Percentiles rank a stretch among this genome's conserved stretches.
Conservation (phyloP, 116 monocot species). For the Iris pallida region DNA sequence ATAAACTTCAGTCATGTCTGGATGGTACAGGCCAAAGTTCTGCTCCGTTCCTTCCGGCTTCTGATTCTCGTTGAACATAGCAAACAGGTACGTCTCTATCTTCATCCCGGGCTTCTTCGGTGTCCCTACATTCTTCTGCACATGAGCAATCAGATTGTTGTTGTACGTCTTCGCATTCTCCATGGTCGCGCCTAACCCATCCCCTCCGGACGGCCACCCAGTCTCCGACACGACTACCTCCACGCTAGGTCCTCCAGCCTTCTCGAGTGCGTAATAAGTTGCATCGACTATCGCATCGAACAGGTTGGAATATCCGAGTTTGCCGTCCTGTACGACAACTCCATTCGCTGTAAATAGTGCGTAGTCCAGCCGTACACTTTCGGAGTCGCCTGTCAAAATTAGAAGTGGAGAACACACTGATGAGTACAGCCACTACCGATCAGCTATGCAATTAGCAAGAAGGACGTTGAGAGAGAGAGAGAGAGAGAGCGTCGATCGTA, state of each 20-base stretch:
- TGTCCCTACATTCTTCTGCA: slow-evolving; percentile 11
- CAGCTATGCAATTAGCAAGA: too few species aligned
- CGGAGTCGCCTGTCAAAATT: neutral
- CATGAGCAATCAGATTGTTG: slow-evolving; percentile 19
- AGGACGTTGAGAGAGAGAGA: too few species aligned
- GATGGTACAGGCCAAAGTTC: slow-evolving; percentile 15
- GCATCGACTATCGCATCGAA: slow-evolving; percentile 26
- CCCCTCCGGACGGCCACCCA: slow-evolving; percentile 29
- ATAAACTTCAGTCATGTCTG: slow-evolving; percentile 16
- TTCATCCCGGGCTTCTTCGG: slow-evolving; percentile 4
- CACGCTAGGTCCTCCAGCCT: slow-evolving; percentile 5
- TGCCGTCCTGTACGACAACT: slow-evolving; percentile 1
- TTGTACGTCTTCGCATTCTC: slow-evolving; percentile 18
- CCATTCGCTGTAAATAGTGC: slow-evolving; percentile 12
- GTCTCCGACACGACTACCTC: slow-evolving; percentile 17
- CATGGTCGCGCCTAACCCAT: slow-evolving; percentile 1
- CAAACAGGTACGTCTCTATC: slow-evolving; percentile 13
- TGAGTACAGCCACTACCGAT: too few species aligned
- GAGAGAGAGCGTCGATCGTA: too few species aligned
- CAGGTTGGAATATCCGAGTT: slow-evolving; percentile 10
- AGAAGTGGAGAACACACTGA: too few species aligned
- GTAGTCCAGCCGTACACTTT: slow-evolving; percentile 1
- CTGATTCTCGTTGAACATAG: slow-evolving; percentile 22
- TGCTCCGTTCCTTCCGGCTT: slow-evolving; percentile 13
- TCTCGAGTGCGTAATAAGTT: slow-evolving; percentile 15